Base-by-base conservation (phyloP, 345 rosid species). In the Kandelia obovata region DNA sequence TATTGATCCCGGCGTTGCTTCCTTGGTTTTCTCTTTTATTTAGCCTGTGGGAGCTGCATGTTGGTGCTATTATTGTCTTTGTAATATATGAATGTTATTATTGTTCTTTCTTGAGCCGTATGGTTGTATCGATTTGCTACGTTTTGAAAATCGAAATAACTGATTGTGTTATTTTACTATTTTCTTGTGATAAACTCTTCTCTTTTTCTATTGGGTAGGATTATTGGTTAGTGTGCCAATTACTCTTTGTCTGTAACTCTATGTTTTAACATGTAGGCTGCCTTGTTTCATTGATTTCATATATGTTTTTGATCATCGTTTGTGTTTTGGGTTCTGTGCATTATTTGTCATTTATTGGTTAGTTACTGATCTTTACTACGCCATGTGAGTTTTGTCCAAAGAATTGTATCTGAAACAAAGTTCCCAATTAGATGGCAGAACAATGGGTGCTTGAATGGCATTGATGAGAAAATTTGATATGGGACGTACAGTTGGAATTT, bases 1-100 rank as follows among this genome's bases (percentile, higher is more conserved):
- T 57, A 13, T 65, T 76, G 78, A 72, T 80, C 64, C 69, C 61
- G 64, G 21, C 55, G 69, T 51, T 59, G 47, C 31, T 55, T 39
- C 67, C 47, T 68, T 53, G 57, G 46, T 43, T 62, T 10, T 37
- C 63, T 51, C 34, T 23, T 69, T 61, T 72, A 73, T 71, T 71
- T 76, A 71, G 71, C 62, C 69, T 13, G 28, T 7, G 56, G 20
- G 46, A 46, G 60, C 43, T 37, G 57, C 73, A 21, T 68, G 72
- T 37, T 61, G 39, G 17, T 58, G 64, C 46, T 69, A 34, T 43
- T 61, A 53, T 64, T 58, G 51, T 51, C 34, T 69, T 56, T 56
- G 46, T 68, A 61, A 49, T 61, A 32, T 63, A 56, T 66, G 62
- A 57, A 28, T 43, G 37, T 53, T 30, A 31, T 1, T 7, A 53